These are phyloP conservation scores for Hymenoscyphus occultus DNA, from an alignment of 2,329 filamentous ascomycete genomes.

Conservation along the genomic window DNA sequence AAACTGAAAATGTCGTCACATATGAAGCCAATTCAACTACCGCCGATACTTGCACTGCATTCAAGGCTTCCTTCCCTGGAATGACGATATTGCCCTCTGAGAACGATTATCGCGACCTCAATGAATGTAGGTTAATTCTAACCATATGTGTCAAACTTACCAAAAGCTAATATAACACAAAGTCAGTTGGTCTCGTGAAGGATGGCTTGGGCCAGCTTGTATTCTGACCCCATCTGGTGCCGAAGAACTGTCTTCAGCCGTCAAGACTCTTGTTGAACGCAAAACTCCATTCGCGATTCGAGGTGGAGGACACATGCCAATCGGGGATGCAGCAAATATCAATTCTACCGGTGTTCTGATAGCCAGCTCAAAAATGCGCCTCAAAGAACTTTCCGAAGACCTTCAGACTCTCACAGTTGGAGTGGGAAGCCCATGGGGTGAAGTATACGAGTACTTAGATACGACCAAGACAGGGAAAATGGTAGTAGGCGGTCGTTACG, in stretches of 20 bases:
- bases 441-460: conserved; percentile 39
- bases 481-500: conserved; percentile 39
- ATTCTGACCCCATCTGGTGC: conserved; percentile 18
- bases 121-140: conserved; percentile 14
- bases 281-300: conserved; percentile 49
- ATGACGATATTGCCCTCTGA: conserved; percentile 20
- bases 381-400: conserved; percentile 27
- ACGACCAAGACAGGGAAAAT: conserved; percentile 30
- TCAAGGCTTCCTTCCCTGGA: conserved; percentile 11
- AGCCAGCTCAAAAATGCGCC: conserved; percentile 39
- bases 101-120: conserved; percentile 16
- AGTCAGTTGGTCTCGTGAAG: conserved; percentile 23
- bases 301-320: conserved; percentile 56
- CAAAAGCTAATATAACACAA: not conserved
- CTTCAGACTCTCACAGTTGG: conserved; percentile 35
- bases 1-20: not conserved
- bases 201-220: conserved; percentile 23
- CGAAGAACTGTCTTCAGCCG: conserved; percentile 20
- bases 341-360: conserved; percentile 49
- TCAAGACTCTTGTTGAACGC: conserved; percentile 17
- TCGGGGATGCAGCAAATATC: conserved; percentile 48
- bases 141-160: not conserved
- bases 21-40: not conserved
- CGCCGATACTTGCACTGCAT: not conserved
- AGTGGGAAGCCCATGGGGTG: conserved; percentile 39